Percentiles rank a stretch among this genome's conserved stretches.
phyloP scores from a whole-genome alignment of 768 basidiomycete species.

The Polyporus arcularius region DNA sequence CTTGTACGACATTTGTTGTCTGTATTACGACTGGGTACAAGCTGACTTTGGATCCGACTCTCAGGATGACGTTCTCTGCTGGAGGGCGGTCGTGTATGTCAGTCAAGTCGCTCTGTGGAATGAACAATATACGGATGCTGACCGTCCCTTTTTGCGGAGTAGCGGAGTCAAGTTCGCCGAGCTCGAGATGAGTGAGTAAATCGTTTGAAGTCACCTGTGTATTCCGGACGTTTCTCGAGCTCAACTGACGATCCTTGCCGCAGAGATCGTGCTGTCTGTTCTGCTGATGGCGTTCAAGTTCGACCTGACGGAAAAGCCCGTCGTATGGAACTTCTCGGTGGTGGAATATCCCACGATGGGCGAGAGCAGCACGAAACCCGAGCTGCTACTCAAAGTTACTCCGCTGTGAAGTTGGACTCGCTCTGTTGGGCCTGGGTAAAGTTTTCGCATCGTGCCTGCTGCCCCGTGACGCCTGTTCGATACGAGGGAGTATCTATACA shows the following conservation, averaged over 20 bases:
- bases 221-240: too few species aligned
- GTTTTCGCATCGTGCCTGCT: too few species aligned
- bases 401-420: neutral
- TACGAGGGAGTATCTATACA: too few species aligned
- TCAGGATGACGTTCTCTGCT: conserved; percentile 30
- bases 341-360: neutral
- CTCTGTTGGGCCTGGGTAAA: too few species aligned
- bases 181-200: conserved; percentile 7
- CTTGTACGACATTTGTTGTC: neutral
- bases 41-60: neutral
- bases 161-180: conserved; percentile 12
- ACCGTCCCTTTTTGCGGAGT: too few species aligned
- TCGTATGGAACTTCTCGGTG: neutral
- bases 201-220: too few species aligned
- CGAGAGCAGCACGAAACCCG: neutral
- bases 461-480: too few species aligned
- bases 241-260: too few species aligned
- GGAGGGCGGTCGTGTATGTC: conserved; percentile 28
- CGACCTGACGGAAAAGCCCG: neutral
- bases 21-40: neutral
- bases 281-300: neutral
- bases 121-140: neutral
- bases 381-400: neutral
- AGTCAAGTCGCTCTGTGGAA: neutral
- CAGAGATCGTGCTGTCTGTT: neutral